A percentile compares a stretch with the other conserved stretches of the same genome.
Conservation (phyloP, 257 asterid genomes). For the Fraxinus pennsylvanica region DNA sequence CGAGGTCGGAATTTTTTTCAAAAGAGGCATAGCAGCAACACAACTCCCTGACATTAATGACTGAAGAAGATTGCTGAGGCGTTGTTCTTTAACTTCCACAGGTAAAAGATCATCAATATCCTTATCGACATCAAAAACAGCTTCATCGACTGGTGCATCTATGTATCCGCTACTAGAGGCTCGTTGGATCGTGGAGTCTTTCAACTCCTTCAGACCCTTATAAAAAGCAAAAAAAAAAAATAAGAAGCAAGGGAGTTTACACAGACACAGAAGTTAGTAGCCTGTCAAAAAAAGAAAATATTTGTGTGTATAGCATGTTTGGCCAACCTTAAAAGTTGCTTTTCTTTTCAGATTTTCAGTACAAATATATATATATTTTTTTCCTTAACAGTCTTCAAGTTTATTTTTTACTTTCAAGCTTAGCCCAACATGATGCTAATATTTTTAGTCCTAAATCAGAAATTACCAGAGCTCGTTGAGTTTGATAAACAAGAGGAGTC, state of each 20-base stretch:
- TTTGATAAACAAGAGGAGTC: conserved; percentile 84
- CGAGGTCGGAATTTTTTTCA: conserved; percentile 85
- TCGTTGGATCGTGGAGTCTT: conserved; percentile 69
- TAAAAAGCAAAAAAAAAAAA: neutral
- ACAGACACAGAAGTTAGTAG: neutral
- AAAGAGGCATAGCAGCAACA: conserved; percentile 88
- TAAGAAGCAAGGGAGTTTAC: neutral
- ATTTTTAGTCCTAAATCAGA: too few species aligned
- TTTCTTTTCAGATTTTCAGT: too few species aligned
- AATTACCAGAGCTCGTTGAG: conserved; percentile 65
- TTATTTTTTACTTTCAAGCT: too few species aligned
- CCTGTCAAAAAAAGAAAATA: too few species aligned
- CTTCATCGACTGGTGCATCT: conserved; percentile 83
- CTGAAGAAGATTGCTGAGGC: conserved; percentile 91
- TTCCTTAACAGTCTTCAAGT: too few species aligned
- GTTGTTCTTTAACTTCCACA: conserved; percentile 90
- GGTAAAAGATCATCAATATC: conserved; percentile 90
- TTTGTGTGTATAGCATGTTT: too few species aligned
- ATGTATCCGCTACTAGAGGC: conserved; percentile 72
- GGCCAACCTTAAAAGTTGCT: too few species aligned
- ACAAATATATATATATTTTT: too few species aligned
- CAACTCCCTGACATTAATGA: conserved; percentile 74
- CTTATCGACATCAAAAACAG: conserved; percentile 81
- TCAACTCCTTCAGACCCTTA: conserved; percentile 85
- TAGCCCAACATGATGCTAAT: too few species aligned